phyloP scores from a whole-genome alignment of 805 yeast species.

The Candida mattraensis region DNA sequence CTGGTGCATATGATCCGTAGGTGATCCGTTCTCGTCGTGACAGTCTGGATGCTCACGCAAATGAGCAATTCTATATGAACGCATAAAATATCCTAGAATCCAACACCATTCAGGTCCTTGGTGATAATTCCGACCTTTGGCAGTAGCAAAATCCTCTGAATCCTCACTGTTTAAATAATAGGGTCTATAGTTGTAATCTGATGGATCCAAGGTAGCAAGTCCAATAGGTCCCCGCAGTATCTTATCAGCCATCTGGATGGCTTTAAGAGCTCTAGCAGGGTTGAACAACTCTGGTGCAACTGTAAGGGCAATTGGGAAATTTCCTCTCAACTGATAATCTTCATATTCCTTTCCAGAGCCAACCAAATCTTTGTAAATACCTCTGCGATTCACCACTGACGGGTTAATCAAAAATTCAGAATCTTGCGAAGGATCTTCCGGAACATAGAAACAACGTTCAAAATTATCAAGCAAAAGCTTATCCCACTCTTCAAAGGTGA shows the following conservation, averaged over 20 bases:
- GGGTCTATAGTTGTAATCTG: constrained; percentile 90
- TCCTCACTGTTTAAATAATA: constrained; percentile 81
- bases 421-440: constrained; percentile 64
- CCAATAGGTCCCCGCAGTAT: constrained; percentile 87
- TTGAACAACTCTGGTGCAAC: constrained; percentile 92
- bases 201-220: constrained; percentile 88
- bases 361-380: constrained; percentile 88
- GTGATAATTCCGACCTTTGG: constrained; percentile 95
- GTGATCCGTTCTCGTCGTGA: constrained; percentile 34
- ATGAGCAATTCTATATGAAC: constrained; percentile 68
- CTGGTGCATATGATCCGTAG: constrained; percentile 55
- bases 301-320: constrained; percentile 88
- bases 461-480: constrained; percentile 64
- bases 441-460: constrained; percentile 78
- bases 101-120: constrained; percentile 99
- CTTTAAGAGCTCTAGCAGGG: constrained; percentile 56
- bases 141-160: constrained; percentile 81
- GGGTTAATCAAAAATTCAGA: constrained; percentile 58
- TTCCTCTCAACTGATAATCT: constrained; percentile 91
- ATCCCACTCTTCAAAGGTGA: constrained; percentile 74
- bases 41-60: constrained; percentile 37
- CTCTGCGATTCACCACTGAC: constrained; percentile 77
- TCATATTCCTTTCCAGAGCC: constrained; percentile 83
- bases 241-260: constrained; percentile 70
- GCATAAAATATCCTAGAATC: constrained; percentile 82